Percentiles rank a stretch among this genome's conserved stretches.
phyloP scores from a whole-genome alignment of 208 protist genomes.

The Zelonia costaricensis region DNA sequence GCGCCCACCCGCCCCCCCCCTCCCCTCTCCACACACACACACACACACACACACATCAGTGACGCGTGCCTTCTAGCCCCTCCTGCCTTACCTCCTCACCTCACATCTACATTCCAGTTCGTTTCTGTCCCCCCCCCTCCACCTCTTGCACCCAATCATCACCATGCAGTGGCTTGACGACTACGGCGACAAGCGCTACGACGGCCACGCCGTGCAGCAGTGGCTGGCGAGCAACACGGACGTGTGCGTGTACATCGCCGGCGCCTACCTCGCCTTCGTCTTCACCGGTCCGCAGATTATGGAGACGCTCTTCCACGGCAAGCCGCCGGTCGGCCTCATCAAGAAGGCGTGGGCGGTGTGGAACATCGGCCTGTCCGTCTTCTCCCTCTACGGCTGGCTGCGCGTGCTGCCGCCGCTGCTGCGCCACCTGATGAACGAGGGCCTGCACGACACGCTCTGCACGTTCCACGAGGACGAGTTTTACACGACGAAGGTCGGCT shows the following conservation, averaged over 20 bases:
- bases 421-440: constrained; percentile 22
- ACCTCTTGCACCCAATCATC: not conserved
- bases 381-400: constrained; percentile 75
- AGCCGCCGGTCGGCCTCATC: constrained; percentile 49
- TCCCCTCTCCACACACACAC: too few relatives aligned
- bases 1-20: too few relatives aligned
- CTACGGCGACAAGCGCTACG: constrained; percentile 40
- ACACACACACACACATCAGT: too few relatives aligned
- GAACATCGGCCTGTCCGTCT: constrained; percentile 85
- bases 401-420: constrained; percentile 53
- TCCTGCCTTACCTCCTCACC: too few relatives aligned
- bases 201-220: constrained; percentile 36
- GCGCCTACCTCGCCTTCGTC: constrained; percentile 65
- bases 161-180: constrained; percentile 51
- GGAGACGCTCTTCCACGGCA: constrained; percentile 37
- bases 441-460: constrained; percentile 72
- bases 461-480: constrained; percentile 53
- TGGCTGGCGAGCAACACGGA: constrained; percentile 46
- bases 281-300: constrained; percentile 46
- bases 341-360: constrained; percentile 73
- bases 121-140: too few relatives aligned
- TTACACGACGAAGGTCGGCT: constrained; percentile 67
- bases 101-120: too few relatives aligned
- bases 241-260: constrained; percentile 51
- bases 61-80: not conserved